Base-by-base conservation (phyloP, 2,329 filamentous ascomycete genomes). In the Diplodia seriata region DNA sequence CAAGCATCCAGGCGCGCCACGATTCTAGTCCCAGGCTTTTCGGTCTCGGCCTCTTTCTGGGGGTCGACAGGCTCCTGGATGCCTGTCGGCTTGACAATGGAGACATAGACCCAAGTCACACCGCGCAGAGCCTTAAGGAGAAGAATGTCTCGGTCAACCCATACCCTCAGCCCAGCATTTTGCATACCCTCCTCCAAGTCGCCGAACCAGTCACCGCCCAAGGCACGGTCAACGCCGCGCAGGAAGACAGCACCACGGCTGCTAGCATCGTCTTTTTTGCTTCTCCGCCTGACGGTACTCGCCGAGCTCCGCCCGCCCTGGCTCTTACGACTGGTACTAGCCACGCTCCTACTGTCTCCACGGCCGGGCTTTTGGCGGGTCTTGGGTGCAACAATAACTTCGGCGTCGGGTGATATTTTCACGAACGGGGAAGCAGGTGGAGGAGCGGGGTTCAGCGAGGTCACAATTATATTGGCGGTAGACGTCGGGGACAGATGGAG, bases 331-430 rank as follows among this genome's bases (percentile, higher is more conserved):
- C 92, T 92, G 2, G 90, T 90, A 73, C 91, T 93, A 0, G 90
- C 86, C 9, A 94, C 90, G 76, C 94, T 97, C 68, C 90, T 86
- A 75, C 87, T 93, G 72, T 82, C 80, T 69, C 81, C 85, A 67
- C 89, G 87, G 3, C 88, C 83, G 40, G 85, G 81, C 77, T 92
- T 93, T 51, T 91, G 85, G 67, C 94, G 87, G 31, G 90, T 91
- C 81, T 99, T 99, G 0, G 95, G 95, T 3, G 95, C 95, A 69
- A 99, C 95, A 71, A 98, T 97, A 61, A 99, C 94, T 80, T 99
- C 95, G 26, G 94, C 94, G 76, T 98, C 93, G 0, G 94, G 91
- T 0, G 92, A 91, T 62, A 99, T 92, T 79, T 97, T 98, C 31
- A 92, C 93, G 76, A 99, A 99, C 0, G 92, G 85, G 1, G 88